phyloP scores from a whole-genome alignment of 495 filamentous ascomycete species.

The Entonaema liquescens region DNA sequence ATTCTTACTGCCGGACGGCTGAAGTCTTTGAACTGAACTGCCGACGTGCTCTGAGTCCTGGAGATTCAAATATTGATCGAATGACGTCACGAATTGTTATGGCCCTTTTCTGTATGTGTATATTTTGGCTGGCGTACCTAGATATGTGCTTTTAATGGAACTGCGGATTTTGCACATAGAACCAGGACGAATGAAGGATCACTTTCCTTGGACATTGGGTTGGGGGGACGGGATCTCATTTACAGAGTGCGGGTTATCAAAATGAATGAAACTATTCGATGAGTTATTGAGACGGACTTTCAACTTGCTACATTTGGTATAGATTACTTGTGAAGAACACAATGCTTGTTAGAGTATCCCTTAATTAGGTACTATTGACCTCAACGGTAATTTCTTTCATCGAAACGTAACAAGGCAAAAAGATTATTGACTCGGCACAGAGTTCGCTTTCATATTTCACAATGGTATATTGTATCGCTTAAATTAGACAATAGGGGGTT shows the following conservation, averaged over 20 bases:
- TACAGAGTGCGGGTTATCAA: slow-evolving; percentile 2
- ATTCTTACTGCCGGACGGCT: background rate
- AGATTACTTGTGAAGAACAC: too few relatives aligned
- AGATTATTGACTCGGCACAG: background rate
- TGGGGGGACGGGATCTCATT: slow-evolving; percentile 12
- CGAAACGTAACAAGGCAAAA: background rate
- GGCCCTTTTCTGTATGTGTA: slow-evolving; percentile 31
- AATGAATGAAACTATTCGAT: background rate
- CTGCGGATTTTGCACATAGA: slow-evolving; percentile 15
- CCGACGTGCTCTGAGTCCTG: background rate
- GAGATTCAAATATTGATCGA: slow-evolving; percentile 4
- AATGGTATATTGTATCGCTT: background rate
- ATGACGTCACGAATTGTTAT: slow-evolving; percentile 42
- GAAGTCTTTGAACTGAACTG: background rate
- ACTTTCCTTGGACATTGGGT: background rate
- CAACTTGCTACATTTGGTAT: too few relatives aligned
- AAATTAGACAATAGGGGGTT: background rate
- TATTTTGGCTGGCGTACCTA: slow-evolving; percentile 26
- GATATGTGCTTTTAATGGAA: slow-evolving; percentile 15
- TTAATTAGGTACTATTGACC: too few relatives aligned
- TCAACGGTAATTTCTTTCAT: too few relatives aligned
- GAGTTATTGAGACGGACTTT: background rate
- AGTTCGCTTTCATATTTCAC: background rate
- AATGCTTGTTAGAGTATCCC: too few relatives aligned
- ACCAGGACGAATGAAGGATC: slow-evolving; percentile 7